These are phyloP conservation scores for Lunularia cruciata DNA, from an alignment of 225 moss, liverwort and hornwort species.

Conservation along the genomic window DNA sequence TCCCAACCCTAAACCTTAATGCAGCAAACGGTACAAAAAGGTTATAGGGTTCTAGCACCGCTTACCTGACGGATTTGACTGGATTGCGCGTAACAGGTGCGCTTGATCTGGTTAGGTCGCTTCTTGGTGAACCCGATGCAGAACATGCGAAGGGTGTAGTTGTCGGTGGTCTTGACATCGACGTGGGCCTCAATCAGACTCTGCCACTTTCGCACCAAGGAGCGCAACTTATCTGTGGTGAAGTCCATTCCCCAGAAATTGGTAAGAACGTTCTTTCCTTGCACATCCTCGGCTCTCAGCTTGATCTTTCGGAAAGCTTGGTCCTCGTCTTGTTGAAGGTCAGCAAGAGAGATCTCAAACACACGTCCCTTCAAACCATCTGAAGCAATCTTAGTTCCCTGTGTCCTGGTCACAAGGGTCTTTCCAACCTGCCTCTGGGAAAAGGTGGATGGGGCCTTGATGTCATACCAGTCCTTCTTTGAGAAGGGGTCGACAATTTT, in stretches of 20 bases:
- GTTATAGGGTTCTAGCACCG: background rate
- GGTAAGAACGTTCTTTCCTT: slow-evolving; percentile 79
- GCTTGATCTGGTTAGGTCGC: slow-evolving; percentile 72
- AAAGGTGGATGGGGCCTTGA: slow-evolving; percentile 65
- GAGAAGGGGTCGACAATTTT: slow-evolving; percentile 75
- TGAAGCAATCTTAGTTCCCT: slow-evolving; percentile 76
- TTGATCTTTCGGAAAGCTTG: slow-evolving; percentile 86
- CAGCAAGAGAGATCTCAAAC: slow-evolving; percentile 76
- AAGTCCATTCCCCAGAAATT: slow-evolving; percentile 88
- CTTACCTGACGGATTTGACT: slow-evolving; percentile 64
- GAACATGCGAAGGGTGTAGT: slow-evolving; percentile 61
- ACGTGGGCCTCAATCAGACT: slow-evolving; percentile 74
- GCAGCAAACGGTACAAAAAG: background rate
- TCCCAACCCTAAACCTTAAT: no score
- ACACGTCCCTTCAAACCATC: slow-evolving; percentile 85
- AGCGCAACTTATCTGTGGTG: slow-evolving; percentile 69
- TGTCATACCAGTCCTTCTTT: slow-evolving; percentile 82
- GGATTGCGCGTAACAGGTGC: slow-evolving; percentile 64
- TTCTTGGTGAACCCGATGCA: slow-evolving; percentile 72
- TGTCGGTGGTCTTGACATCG: slow-evolving; percentile 73
- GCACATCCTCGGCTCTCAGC: slow-evolving; percentile 78
- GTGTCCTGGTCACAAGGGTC: slow-evolving; percentile 64
- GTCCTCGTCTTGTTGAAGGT: slow-evolving; percentile 78
- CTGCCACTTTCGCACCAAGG: slow-evolving; percentile 71
- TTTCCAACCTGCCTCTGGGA: slow-evolving; percentile 61